Conservation (phyloP, 352 stramenopile species). For the Globisporangium nodosum region DNA sequence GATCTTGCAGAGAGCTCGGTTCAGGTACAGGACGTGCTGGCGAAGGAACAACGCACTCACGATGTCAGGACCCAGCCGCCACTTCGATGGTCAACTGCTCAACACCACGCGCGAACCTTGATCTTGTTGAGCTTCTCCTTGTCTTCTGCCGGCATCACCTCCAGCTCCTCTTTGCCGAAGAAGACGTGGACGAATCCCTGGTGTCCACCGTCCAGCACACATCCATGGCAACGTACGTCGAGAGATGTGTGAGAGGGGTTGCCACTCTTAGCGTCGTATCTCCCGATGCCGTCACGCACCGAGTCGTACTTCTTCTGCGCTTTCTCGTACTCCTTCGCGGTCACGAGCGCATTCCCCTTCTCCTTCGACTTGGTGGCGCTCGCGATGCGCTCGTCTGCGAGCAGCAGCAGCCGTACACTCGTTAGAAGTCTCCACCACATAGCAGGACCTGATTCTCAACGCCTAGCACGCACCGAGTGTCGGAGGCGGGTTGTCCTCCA, state of each 20-base stretch:
- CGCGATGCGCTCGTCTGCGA: conserved; percentile 60
- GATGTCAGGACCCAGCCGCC: no score
- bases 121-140: conserved; percentile 78
- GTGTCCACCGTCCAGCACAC: not conserved
- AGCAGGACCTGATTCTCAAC: not conserved
- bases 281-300: conserved; percentile 18
- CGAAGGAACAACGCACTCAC: not conserved
- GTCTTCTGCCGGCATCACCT: conserved; percentile 64
- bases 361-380: conserved; percentile 74
- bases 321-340: conserved; percentile 62
- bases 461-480: conserved; percentile 44
- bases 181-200: conserved; percentile 87
- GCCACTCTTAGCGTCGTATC: no score
- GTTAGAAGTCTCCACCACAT: not conserved
- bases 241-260: no score
- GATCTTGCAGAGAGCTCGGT: conserved; percentile 80
- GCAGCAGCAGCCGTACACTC: no score
- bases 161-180: conserved; percentile 83
- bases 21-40: conserved; percentile 72
- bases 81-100: no score
- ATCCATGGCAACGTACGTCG: no score
- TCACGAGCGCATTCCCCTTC: conserved; percentile 67
- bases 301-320: conserved; percentile 86
- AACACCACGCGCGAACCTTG: conserved; percentile 32
- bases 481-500: conserved; percentile 78